phyloP scores from a whole-genome alignment of 129 eudicot genomes.

The Artemisia argyi region DNA sequence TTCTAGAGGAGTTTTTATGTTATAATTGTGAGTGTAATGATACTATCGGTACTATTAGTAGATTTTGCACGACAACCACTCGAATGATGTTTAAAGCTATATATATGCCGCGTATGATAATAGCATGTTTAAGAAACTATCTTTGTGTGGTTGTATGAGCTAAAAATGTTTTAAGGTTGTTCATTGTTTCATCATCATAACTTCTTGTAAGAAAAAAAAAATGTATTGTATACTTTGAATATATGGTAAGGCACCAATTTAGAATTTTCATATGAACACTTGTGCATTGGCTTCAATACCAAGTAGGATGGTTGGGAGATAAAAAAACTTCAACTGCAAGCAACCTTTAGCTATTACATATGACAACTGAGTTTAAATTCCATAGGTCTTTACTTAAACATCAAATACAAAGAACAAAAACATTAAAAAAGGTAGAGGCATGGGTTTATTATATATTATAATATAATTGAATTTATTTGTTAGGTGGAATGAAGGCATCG shows the following conservation, averaged over 20 bases:
- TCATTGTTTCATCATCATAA: not conserved
- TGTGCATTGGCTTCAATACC: constrained; percentile 16
- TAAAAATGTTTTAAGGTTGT: not conserved
- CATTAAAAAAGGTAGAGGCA: not conserved
- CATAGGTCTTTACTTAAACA: too few relatives aligned
- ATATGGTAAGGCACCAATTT: not conserved
- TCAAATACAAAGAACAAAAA: not conserved
- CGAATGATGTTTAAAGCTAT: too few relatives aligned
- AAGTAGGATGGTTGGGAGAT: not conserved
- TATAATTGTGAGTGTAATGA: too few relatives aligned
- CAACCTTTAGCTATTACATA: not conserved
- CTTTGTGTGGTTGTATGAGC: too few relatives aligned
- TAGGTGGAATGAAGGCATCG: constrained; percentile 41
- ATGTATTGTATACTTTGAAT: not conserved
- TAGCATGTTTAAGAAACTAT: too few relatives aligned
- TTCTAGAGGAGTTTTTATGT: too few relatives aligned
- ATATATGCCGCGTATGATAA: too few relatives aligned
- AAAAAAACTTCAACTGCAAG: constrained; percentile 12
- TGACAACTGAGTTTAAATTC: too few relatives aligned
- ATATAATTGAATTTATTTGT: constrained; percentile 21
- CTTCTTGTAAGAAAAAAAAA: not conserved
- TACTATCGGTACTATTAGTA: too few relatives aligned
- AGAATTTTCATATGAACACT: not conserved
- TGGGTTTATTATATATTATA: not conserved
- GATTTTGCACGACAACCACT: too few relatives aligned